Evolutionary conservation across 768 basidiomycete genomes (phyloP).

Genomic region (Xerocomus spinulosus): DNA sequence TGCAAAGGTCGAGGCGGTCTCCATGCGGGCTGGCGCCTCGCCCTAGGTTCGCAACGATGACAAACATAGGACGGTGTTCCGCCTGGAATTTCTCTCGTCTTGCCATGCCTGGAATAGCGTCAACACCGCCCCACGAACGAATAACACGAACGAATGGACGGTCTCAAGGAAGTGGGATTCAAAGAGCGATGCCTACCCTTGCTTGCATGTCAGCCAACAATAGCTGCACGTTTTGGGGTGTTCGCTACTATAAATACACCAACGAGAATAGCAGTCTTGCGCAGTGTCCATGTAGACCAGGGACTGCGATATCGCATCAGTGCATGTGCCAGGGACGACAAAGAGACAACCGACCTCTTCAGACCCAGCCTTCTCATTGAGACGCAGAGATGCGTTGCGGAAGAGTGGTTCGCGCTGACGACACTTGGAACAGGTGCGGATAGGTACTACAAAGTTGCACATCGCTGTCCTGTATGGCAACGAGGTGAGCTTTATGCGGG

Average conservation of each 20-base stretch:
- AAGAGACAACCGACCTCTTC: conserved; percentile 14
- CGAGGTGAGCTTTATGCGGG: neutral
- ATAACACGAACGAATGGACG: neutral
- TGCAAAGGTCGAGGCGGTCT: conserved; percentile 18
- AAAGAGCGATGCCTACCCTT: conserved; percentile 13
- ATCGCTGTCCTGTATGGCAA: conserved; percentile 10
- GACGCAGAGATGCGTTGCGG: conserved; percentile 7
- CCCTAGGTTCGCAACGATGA: conserved; percentile 21
- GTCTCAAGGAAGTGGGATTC: neutral
- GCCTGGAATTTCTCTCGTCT: conserved; percentile 27
- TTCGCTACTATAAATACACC: conserved; percentile 28
- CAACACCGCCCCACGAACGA: neutral
- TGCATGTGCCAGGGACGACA: too few species aligned
- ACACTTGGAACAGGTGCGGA: conserved; percentile 31
- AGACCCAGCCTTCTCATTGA: conserved; percentile 16
- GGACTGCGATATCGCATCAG: conserved; percentile 6
- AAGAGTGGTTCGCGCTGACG: conserved; percentile 25
- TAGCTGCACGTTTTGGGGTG: conserved; percentile 21
- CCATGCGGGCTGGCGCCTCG: conserved; percentile 18
- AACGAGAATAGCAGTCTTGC: conserved; percentile 30
- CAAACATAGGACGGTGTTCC: conserved; percentile 30
- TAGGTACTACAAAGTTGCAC: conserved; percentile 29
- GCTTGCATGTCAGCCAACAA: conserved; percentile 30
- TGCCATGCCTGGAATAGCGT: conserved; percentile 23
- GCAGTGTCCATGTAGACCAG: conserved; percentile 27